Base-by-base conservation (phyloP, 139 green algal species). In the Picochlorum sp. region DNA sequence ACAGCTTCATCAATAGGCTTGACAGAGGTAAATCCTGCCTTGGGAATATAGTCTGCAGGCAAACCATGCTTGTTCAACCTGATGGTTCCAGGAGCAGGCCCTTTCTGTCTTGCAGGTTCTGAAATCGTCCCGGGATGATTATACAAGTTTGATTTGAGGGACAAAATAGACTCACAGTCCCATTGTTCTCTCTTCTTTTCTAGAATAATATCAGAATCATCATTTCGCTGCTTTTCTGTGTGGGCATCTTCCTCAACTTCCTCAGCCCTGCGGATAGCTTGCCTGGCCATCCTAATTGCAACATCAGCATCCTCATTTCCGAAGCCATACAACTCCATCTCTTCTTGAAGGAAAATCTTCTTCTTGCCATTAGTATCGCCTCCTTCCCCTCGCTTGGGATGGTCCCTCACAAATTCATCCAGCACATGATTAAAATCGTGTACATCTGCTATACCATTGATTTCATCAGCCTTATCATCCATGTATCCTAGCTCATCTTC, bases 151-250 rank as follows among this genome's bases (percentile, higher is more conserved):
- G 76, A 86, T 2, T 75, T 65, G 41, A 89, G 64, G 4, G 75
- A 88, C 30, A 94, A 70, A 16, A 95, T 71, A 8, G 69, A 85
- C 67, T 96, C 89, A 63, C 84, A 94, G 74, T 96, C 89, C 89
- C 89, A 96, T 3, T 69, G 32, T n/a, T 63, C 29, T 13, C 25
- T 37, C 22, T 37, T 35, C 8, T 36, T 56, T 37, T 37, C 14
- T 29, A 37, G 22, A 5, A 39, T 28, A 18, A 35, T 16, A 0
- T 51, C 16, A 47, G 54, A 56, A 47, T 53, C 55, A 18, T 20
- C 25, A 33, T n/a, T 16, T 20, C 49, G 24, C 14, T 6, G 2
- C 51, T 55, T 44, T 28, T 25, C n/a, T 7, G 61, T 47, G 39
- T 47, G 39, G 22, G 39, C 18, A 47, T 47, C 39, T 26, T 47